phyloP scores from a whole-genome alignment of 306 rosid genomes.

The Cucumis melo region DNA sequence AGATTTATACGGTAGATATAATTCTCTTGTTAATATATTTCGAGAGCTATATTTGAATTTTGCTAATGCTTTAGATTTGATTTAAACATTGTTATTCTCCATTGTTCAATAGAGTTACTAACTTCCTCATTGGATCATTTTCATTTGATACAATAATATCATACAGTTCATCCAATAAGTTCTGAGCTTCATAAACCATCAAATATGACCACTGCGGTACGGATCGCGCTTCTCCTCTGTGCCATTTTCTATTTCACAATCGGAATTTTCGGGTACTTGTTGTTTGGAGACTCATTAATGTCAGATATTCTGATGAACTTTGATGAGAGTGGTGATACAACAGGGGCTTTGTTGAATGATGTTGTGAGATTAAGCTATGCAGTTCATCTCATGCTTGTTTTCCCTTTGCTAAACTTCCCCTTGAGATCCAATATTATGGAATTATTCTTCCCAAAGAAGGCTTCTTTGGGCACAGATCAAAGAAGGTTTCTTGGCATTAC shows the following conservation, averaged over 20 bases:
- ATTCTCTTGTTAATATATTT: too few relatives aligned
- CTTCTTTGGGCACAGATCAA: conserved; percentile 38
- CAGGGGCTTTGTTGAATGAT: conserved; percentile 48
- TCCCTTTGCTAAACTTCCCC: conserved; percentile 73
- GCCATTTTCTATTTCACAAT: conserved; percentile 48
- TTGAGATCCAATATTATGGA: conserved; percentile 76
- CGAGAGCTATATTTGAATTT: too few relatives aligned
- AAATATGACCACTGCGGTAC: conserved; percentile 54
- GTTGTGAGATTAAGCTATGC: conserved; percentile 80
- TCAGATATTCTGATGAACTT: conserved; percentile 76
- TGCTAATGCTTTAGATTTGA: too few relatives aligned
- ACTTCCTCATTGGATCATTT: too few relatives aligned
- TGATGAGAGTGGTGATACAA: conserved; percentile 43
- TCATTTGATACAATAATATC: neutral
- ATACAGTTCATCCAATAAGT: conserved; percentile 85
- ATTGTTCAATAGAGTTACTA: too few relatives aligned
- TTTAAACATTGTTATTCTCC: too few relatives aligned
- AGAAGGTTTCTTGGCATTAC: conserved; percentile 61
- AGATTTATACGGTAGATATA: too few relatives aligned
- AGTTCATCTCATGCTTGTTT: conserved; percentile 73
- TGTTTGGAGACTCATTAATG: conserved; percentile 72
- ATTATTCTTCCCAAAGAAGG: conserved; percentile 46
- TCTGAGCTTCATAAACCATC: conserved; percentile 64
- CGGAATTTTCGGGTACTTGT: conserved; percentile 77
- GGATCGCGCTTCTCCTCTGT: conserved; percentile 57